Percentiles rank a stretch among this genome's conserved stretches.
Evolutionary conservation across 371 early-diverging fungal genomes (phyloP).

Genomic region (Syncephalis plumigaleata): DNA sequence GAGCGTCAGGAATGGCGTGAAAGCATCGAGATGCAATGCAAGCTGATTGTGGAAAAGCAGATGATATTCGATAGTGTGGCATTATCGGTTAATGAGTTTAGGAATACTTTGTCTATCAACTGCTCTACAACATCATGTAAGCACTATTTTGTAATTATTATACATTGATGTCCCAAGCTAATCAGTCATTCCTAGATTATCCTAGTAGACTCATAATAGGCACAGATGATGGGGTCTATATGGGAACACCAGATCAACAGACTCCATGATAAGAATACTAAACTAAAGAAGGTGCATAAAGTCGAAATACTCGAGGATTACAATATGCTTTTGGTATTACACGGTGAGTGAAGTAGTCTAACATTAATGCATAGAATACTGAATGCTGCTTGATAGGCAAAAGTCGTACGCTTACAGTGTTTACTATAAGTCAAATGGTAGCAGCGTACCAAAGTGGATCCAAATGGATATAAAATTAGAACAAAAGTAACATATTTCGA

Average conservation of each 20-base stretch:
- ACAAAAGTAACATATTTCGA: constrained; percentile 70
- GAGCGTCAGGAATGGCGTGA: constrained; percentile 71
- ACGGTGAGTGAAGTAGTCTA: constrained; percentile 29
- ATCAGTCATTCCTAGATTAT: constrained; percentile 20
- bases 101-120: constrained; percentile 39
- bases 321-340: constrained; percentile 54
- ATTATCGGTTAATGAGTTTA: constrained; percentile 19
- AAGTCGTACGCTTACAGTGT: constrained; percentile 36
- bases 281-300: constrained; percentile 70
- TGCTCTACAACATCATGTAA: constrained; percentile 50
- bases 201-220: constrained; percentile 58
- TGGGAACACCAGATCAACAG: constrained; percentile 15
- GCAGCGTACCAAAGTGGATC: constrained; percentile 20
- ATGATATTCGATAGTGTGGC: constrained; percentile 37
- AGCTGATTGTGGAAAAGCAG: constrained; percentile 24
- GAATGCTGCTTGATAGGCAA: constrained; percentile 27
- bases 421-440: constrained; percentile 45
- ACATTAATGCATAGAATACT: too few species aligned
- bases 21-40: constrained; percentile 51
- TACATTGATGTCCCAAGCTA: neutral
- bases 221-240: constrained; percentile 68
- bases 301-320: constrained; percentile 63
- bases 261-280: constrained; percentile 28
- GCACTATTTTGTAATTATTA: constrained; percentile 1
- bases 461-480: constrained; percentile 42